Percentiles rank a stretch among this genome's conserved stretches.
phyloP scores from a whole-genome alignment of 2,329 filamentous ascomycete species.

The Tolypocladium sp. region DNA sequence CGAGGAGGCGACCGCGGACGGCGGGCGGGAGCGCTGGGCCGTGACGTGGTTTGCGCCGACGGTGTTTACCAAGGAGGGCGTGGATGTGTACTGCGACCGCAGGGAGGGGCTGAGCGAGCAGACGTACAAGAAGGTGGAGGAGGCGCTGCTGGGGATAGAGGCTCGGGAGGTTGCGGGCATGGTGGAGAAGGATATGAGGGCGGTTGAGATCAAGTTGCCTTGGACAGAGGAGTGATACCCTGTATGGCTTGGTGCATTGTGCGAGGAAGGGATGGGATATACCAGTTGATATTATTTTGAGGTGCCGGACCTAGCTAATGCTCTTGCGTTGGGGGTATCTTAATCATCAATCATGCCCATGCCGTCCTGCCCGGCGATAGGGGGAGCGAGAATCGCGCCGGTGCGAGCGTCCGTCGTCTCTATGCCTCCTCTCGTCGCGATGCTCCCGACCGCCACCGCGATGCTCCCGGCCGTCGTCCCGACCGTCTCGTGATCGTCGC shows the following conservation, averaged over 20 bases:
- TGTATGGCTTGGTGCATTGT: background rate
- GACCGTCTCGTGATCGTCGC: constrained; percentile 7
- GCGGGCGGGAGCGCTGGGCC: constrained; percentile 52
- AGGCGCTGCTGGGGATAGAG: constrained; percentile 34
- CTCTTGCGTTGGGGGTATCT: constrained; percentile 7
- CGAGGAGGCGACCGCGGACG: constrained; percentile 32
- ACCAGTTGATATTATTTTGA: background rate
- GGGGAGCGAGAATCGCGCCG: constrained; percentile 9
- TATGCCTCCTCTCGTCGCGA: constrained; percentile 6
- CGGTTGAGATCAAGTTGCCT: constrained; percentile 42
- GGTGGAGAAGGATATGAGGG: constrained; percentile 37
- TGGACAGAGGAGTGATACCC: constrained; percentile 28
- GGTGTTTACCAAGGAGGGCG: constrained; percentile 70
- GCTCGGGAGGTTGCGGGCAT: constrained; percentile 45
- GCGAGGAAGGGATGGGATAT: background rate
- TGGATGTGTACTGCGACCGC: constrained; percentile 67
- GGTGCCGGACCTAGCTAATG: background rate
- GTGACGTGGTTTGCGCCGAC: constrained; percentile 83
- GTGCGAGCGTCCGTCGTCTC: constrained; percentile 6
- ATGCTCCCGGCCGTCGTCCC: constrained; percentile 5
- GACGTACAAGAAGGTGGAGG: constrained; percentile 47
- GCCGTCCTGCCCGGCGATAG: constrained; percentile 4
- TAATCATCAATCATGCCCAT: constrained; percentile 6
- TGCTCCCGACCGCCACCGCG: constrained; percentile 6
- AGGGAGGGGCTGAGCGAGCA: constrained; percentile 49